These are phyloP conservation scores for Rutidosis leptorrhynchoides DNA, from an alignment of 129 eudicot species.

Conservation along the genomic window DNA sequence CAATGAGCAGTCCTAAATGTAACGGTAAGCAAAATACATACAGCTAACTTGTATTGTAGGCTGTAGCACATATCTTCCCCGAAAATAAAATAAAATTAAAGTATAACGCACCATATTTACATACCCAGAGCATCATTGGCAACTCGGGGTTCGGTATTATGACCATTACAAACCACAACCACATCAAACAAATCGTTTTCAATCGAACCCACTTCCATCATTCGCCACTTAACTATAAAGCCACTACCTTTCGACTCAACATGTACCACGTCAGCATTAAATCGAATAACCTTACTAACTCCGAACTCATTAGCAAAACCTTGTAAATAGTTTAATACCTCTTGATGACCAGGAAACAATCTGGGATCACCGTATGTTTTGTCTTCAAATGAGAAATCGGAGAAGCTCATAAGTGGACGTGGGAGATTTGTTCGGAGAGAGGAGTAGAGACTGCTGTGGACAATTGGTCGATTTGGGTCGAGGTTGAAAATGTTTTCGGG, in stretches of 20 bases:
- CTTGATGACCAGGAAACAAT: slow-evolving; percentile 59
- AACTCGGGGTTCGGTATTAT: slow-evolving; percentile 44
- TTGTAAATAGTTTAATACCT: slow-evolving; percentile 50
- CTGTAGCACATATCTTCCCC: too few relatives aligned
- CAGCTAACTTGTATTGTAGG: too few relatives aligned
- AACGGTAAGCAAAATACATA: not conserved
- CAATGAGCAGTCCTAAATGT: not conserved
- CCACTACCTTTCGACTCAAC: slow-evolving; percentile 30
- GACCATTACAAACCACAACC: slow-evolving; percentile 64
- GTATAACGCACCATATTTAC: not conserved
- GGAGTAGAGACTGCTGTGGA: slow-evolving; percentile 65
- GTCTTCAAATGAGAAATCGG: slow-evolving; percentile 48
- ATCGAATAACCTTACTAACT: slow-evolving; percentile 41
- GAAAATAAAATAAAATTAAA: not conserved
- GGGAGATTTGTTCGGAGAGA: slow-evolving; percentile 80
- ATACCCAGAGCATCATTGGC: slow-evolving; percentile 55
- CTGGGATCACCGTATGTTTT: slow-evolving; percentile 44
- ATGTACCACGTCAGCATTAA: slow-evolving; percentile 41
- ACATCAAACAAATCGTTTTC: slow-evolving; percentile 57
- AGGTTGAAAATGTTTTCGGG: slow-evolving; percentile 37
- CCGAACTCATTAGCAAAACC: slow-evolving; percentile 55
- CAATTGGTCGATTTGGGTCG: slow-evolving; percentile 47
- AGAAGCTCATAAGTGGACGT: slow-evolving; percentile 55
- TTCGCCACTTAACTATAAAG: slow-evolving; percentile 54
- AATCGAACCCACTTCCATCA: slow-evolving; percentile 16